Percentiles rank a stretch among this genome's conserved stretches.
Evolutionary conservation across 2,329 filamentous ascomycete species (phyloP).

Genomic region (Neopestalotiopsis clavispora): DNA sequence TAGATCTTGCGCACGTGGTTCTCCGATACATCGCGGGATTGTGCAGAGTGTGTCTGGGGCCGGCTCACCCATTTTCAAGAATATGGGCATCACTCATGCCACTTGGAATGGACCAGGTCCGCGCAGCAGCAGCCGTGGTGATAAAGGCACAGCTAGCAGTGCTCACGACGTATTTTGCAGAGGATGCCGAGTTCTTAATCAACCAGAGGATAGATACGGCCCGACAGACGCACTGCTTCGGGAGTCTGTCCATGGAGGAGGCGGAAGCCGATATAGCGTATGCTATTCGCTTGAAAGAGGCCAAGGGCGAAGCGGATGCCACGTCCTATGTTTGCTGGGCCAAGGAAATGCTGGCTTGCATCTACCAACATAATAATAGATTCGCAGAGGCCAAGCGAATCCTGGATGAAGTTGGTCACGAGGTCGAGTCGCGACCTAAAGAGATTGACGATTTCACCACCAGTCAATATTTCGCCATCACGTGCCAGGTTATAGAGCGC

Average conservation of each 20-base stretch:
- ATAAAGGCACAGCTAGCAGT: constrained; percentile 5
- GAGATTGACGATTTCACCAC: constrained; percentile 2
- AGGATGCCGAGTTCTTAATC: constrained; percentile 5
- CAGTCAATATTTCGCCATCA: constrained; percentile 6
- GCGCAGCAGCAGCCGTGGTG: neutral
- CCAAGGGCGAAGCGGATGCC: neutral
- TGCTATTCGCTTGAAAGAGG: neutral
- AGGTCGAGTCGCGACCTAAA: neutral
- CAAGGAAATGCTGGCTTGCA: constrained; percentile 12
- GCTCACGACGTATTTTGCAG: constrained; percentile 2
- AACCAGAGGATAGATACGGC: constrained; percentile 7
- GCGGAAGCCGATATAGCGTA: constrained; percentile 3
- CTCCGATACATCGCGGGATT: constrained; percentile 5
- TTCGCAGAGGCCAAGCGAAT: constrained; percentile 5
- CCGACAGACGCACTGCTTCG: neutral
- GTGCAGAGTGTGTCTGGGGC: neutral
- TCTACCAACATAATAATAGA: constrained; percentile 6
- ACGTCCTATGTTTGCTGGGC: constrained; percentile 9
- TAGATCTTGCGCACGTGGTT: constrained; percentile 6
- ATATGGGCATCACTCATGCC: neutral
- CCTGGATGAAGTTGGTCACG: neutral
- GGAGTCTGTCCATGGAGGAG: constrained; percentile 1
- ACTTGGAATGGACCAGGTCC: constrained; percentile 6
- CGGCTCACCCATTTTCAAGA: neutral
- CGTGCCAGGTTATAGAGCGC: neutral